Base-by-base conservation (phyloP, 306 rosid species). In the Quercus gilva region DNA sequence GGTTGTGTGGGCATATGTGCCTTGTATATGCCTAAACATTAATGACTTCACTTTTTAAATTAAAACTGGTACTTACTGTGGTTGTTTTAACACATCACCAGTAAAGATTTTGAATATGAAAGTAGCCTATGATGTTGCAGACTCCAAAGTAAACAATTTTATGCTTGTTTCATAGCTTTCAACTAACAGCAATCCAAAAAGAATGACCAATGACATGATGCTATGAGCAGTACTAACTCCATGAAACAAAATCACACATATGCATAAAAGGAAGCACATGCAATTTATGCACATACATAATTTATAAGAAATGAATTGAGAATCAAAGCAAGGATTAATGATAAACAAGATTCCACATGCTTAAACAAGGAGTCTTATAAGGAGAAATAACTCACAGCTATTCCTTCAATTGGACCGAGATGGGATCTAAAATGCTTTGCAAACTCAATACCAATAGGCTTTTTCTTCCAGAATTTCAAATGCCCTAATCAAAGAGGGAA, bases 381-480 rank as follows among this genome's bases (percentile, higher is more conserved):
- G 56, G 79, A 76, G 26, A 72, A 84, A 59, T 21, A 76, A 91
- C 99, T 89, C 87, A 95, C 98, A 41, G 98, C 90, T 84, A 95
- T 78, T 74, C 94, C 99, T 85, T 92, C 99, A 80, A 95, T 95
- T 72, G 99, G 97, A 86, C 97, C 99, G 52, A 95, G 93, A 80
- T 95, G 99, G 73, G 99, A 93, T 80, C 96, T 89, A 80, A 93
- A 95, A 84, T 95, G 99, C 80, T 95, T 95, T 33, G 99, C 99
- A 80, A 95, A 95, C 88, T 95, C 99, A 26, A 95, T 90, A 71
- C 96, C 98, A 23, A 89, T 29, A 37, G 97, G 86, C 85, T 78
- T 95, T 86, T 93, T 95, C 97, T 95, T 95, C 99, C 99, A 95
- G 83, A 95, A 95, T 83, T 95, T 95, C 88, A 95, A 84, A 87